Conservation (phyloP, 1,139 yeast species). For the Blastobotrys persicus region DNA sequence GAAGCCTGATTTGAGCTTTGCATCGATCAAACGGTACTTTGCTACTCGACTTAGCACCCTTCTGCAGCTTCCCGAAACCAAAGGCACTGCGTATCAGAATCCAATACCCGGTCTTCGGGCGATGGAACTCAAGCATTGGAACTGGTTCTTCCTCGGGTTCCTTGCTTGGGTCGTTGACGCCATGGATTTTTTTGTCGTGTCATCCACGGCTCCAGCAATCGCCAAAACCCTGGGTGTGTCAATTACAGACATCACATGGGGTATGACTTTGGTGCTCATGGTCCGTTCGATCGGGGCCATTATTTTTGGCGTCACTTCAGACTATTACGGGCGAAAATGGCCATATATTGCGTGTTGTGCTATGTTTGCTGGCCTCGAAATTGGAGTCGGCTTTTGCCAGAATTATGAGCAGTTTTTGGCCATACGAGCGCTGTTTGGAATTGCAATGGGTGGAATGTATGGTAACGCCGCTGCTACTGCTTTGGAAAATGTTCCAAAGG, state of each 20-base stretch:
- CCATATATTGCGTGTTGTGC: slow-evolving; percentile 55
- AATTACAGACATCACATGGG: slow-evolving; percentile 56
- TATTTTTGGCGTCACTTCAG: slow-evolving; percentile 62
- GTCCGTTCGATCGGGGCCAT: slow-evolving; percentile 71
- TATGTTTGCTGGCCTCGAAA: slow-evolving; percentile 55
- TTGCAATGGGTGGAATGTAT: slow-evolving; percentile 54
- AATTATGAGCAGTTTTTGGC: slow-evolving; percentile 64
- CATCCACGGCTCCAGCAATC: slow-evolving; percentile 45
- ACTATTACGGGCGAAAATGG: slow-evolving; percentile 67
- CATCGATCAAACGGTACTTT: slow-evolving; percentile 28
- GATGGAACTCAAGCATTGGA: slow-evolving; percentile 43
- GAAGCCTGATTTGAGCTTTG: slow-evolving; percentile 31
- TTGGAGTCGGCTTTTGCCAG: slow-evolving; percentile 73
- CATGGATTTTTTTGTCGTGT: slow-evolving; percentile 52
- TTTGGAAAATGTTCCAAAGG: slow-evolving; percentile 47
- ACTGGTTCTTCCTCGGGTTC: slow-evolving; percentile 41
- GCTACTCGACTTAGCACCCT: slow-evolving; percentile 33
- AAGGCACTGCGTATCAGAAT: slow-evolving; percentile 22
- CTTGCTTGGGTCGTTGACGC: slow-evolving; percentile 53
- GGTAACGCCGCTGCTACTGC: slow-evolving; percentile 50
- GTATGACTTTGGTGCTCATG: slow-evolving; percentile 76
- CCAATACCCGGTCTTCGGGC: slow-evolving; percentile 39
- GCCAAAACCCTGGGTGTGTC: slow-evolving; percentile 44
- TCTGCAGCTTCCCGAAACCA: slow-evolving; percentile 28
- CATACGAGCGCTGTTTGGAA: slow-evolving; percentile 62